Evolutionary conservation across 257 asterid species (phyloP), one percentile per base, ranked within the genome.

Genomic region (Anisodus tanguticus): DNA sequence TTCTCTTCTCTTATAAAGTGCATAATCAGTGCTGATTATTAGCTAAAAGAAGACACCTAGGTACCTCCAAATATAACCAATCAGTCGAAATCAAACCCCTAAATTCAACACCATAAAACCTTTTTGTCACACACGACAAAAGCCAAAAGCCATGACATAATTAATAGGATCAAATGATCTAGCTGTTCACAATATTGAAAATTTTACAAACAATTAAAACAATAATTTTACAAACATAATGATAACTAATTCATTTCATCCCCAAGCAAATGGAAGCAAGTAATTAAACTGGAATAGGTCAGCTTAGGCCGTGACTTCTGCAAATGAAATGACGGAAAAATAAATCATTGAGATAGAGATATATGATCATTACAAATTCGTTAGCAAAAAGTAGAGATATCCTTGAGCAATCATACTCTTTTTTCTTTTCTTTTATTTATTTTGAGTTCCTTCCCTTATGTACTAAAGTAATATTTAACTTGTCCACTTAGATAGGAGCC

Each of bases 111-210:
- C 19, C 81, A 76, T 53, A 51, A 51, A 26, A 26, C 45, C 47
- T 76, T 76, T 76, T 51, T 51, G 62, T 76, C 63, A 26, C 81
- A 76, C 81, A 76, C 45, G 47, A 76, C 81, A 76, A 31, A 76
- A 26, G 45, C 64, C 63, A 76, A 51, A 76, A 76, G 64, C 64
- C 63, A 76, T 31, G 81, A 26, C 13, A 76, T 26, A 76, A 76
- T 41, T 26, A 76, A 76, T 41, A 53, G 15, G 81, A 76, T 76
- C 81, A 76, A 63, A 76, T 76, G 47, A 54, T 76, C 64, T 76
- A 3, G 81, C 63, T 53, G 81, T 53, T 53, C 81, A 26, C 47
- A 76, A 51, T 76, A 76, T 37, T 26, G 26, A 53, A 76, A 76
- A 76, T 51, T 31, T 26, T 76, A 76, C 63, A 76, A 76, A 26